A percentile compares a stretch with the other conserved stretches of the same genome.
phyloP scores from a whole-genome alignment of 2,329 filamentous ascomycete genomes.

The Talaromyces sp. region DNA sequence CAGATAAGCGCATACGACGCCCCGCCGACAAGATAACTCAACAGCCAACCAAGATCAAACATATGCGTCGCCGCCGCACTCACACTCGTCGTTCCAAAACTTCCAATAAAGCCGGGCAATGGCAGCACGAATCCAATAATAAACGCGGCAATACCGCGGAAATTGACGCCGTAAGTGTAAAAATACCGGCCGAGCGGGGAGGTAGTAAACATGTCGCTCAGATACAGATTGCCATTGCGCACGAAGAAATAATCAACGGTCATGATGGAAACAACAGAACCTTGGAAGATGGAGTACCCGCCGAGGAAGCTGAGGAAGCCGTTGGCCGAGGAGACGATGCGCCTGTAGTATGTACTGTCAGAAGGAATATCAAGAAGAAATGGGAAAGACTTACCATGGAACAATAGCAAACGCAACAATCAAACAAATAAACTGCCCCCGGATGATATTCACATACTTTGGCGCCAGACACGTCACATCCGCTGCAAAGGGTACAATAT shows the following conservation, averaged over 20 bases:
- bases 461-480: slow-evolving; percentile 30
- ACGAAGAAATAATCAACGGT: slow-evolving; percentile 32
- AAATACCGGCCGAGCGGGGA: slow-evolving; percentile 25
- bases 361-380: background rate
- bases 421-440: slow-evolving; percentile 28
- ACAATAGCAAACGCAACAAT: slow-evolving; percentile 26
- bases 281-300: slow-evolving; percentile 21
- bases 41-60: slow-evolving; percentile 19
- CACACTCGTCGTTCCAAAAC: slow-evolving; percentile 14
- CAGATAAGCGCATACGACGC: slow-evolving; percentile 16
- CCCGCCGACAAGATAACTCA: slow-evolving; percentile 19
- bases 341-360: slow-evolving; percentile 8
- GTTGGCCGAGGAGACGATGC: slow-evolving; percentile 18
- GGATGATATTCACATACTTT: slow-evolving; percentile 26
- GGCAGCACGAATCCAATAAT: slow-evolving; percentile 18
- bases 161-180: slow-evolving; percentile 29
- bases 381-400: slow-evolving; percentile 25
- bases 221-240: slow-evolving; percentile 27
- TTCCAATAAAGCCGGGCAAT: slow-evolving; percentile 17
- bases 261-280: slow-evolving; percentile 21
- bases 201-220: slow-evolving; percentile 26
- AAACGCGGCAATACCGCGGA: slow-evolving; percentile 18
- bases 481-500: slow-evolving; percentile 30
- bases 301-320: slow-evolving; percentile 19
- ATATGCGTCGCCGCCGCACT: slow-evolving; percentile 15